Conservation (phyloP, 1,284 basidiomycete genomes). For the Trametes pubescens region DNA sequence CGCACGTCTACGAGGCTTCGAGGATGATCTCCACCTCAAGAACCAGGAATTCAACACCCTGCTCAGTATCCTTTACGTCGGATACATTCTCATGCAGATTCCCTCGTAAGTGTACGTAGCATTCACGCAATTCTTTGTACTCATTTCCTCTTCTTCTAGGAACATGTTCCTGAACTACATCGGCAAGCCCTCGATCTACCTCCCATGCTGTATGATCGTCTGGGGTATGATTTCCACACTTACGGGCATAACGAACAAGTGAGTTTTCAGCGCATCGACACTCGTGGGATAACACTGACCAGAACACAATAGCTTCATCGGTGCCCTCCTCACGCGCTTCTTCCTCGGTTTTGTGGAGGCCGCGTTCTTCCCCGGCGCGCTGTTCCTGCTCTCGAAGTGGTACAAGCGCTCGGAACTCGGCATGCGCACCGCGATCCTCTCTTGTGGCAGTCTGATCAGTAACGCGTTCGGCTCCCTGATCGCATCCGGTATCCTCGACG, state of each 20-base stretch:
- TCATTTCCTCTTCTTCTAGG: conserved; percentile 43
- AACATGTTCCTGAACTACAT: conserved; percentile 80
- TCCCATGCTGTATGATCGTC: conserved; percentile 73
- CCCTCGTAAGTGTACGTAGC: conserved; percentile 62
- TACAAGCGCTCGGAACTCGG: conserved; percentile 75
- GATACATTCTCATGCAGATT: conserved; percentile 83
- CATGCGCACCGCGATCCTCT: conserved; percentile 76
- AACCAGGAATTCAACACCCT: conserved; percentile 76
- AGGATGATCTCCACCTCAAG: conserved; percentile 69
- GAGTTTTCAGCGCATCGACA: conserved; percentile 26
- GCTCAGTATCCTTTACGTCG: conserved; percentile 79
- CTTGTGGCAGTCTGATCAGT: conserved; percentile 76
- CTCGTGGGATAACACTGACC: conserved; percentile 11
- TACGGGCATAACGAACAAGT: conserved; percentile 71
- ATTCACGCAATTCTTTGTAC: not conserved
- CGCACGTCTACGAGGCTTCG: conserved; percentile 74
- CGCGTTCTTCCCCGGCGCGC: conserved; percentile 76
- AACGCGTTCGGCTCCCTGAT: conserved; percentile 89
- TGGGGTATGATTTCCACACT: conserved; percentile 75
- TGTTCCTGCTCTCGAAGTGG: conserved; percentile 78
- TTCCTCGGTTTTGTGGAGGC: conserved; percentile 77
- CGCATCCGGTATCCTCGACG: conserved; percentile 73
- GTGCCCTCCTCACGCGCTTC: conserved; percentile 78
- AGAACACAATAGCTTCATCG: conserved; percentile 58
- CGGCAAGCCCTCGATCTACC: conserved; percentile 77